Percentiles rank a stretch among this genome's conserved stretches.
phyloP scores from a whole-genome alignment of 306 rosid species.

The Crotalaria pallida region DNA sequence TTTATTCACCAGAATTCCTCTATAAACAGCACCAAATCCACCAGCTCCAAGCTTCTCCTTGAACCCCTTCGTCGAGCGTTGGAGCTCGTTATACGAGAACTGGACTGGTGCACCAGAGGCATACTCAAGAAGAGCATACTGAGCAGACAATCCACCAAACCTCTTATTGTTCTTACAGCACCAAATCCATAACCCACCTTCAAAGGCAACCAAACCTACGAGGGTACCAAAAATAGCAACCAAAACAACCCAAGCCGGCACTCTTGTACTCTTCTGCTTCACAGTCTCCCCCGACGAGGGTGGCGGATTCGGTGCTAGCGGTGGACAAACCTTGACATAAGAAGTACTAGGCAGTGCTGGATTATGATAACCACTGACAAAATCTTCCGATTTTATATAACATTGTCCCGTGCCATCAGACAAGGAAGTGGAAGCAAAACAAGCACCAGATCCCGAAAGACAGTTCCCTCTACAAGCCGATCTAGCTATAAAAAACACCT shows the following conservation, averaged over 20 bases:
- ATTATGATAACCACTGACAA: conserved; percentile 28
- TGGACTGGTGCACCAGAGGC: conserved; percentile 93
- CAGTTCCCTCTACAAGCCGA: conserved; percentile 31
- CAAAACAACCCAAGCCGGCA: conserved; percentile 38
- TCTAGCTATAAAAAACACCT: background rate
- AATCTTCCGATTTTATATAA: conserved; percentile 3
- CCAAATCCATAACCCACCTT: conserved; percentile 75
- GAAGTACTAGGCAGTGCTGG: conserved; percentile 39
- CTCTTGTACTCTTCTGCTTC: conserved; percentile 11
- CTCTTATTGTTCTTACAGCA: conserved; percentile 53
- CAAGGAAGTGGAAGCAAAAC: conserved; percentile 35
- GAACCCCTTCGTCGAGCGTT: conserved; percentile 69
- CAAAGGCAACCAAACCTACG: conserved; percentile 46
- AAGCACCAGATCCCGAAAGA: conserved; percentile 8
- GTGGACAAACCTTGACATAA: conserved; percentile 38
- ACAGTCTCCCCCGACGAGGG: conserved; percentile 17
- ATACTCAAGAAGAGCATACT: conserved; percentile 90
- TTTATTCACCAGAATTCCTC: conserved; percentile 58
- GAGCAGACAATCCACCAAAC: conserved; percentile 58
- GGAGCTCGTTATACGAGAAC: conserved; percentile 72
- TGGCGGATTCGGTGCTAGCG: conserved; percentile 22
- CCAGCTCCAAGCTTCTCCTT: conserved; percentile 92
- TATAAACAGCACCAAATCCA: conserved; percentile 75
- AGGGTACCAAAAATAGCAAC: conserved; percentile 47
- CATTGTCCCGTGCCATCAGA: conserved; percentile 43